Percentiles rank a stretch among this genome's conserved stretches.
These are phyloP conservation scores for Domatiomyces globalis DNA, from an alignment of 2,329 filamentous ascomycete species.

Conservation along the genomic window DNA sequence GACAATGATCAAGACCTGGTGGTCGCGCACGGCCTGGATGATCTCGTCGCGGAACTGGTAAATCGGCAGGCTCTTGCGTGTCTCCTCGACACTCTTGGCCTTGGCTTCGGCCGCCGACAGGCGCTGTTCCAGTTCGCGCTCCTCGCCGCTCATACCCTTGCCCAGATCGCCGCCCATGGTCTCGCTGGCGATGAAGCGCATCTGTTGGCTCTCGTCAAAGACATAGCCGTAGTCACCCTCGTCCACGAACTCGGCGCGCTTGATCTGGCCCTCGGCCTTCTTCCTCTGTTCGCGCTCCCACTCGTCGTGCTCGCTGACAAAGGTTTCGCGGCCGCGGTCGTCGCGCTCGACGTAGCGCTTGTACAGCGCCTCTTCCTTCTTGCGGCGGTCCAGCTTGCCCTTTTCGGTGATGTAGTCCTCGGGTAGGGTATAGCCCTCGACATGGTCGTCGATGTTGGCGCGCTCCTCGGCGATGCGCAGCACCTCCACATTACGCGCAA, in stretches of 20 bases:
- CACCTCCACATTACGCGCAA: slow-evolving; percentile 74
- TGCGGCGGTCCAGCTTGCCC: slow-evolving; percentile 72
- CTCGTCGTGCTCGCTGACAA: slow-evolving; percentile 85
- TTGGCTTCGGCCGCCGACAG: slow-evolving; percentile 81
- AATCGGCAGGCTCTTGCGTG: slow-evolving; percentile 76
- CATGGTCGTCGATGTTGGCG: slow-evolving; percentile 74
- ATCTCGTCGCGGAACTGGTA: slow-evolving; percentile 78
- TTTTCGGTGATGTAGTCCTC: slow-evolving; percentile 93
- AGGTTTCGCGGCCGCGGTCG: slow-evolving; percentile 74
- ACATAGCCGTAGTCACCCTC: slow-evolving; percentile 84
- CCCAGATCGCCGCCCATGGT: slow-evolving; percentile 53
- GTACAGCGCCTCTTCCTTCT: slow-evolving; percentile 81
- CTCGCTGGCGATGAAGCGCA: slow-evolving; percentile 68
- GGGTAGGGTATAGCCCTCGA: slow-evolving; percentile 82
- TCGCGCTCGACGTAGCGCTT: slow-evolving; percentile 80
- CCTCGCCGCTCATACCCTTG: slow-evolving; percentile 59
- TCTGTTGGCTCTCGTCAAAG: slow-evolving; percentile 76
- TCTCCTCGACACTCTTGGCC: slow-evolving; percentile 77
- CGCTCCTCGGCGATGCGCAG: slow-evolving; percentile 71
- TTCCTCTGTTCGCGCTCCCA: slow-evolving; percentile 85
- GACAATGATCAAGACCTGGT: slow-evolving; percentile 81
- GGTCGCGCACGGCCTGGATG: slow-evolving; percentile 67
- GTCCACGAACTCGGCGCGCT: slow-evolving; percentile 57
- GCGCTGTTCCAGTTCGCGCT: slow-evolving; percentile 63
- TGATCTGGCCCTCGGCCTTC: slow-evolving; percentile 78